A percentile compares a stretch with the other conserved stretches of the same genome.
phyloP scores from a whole-genome alignment of 1,284 basidiomycete genomes.

The Ustilago curta region DNA sequence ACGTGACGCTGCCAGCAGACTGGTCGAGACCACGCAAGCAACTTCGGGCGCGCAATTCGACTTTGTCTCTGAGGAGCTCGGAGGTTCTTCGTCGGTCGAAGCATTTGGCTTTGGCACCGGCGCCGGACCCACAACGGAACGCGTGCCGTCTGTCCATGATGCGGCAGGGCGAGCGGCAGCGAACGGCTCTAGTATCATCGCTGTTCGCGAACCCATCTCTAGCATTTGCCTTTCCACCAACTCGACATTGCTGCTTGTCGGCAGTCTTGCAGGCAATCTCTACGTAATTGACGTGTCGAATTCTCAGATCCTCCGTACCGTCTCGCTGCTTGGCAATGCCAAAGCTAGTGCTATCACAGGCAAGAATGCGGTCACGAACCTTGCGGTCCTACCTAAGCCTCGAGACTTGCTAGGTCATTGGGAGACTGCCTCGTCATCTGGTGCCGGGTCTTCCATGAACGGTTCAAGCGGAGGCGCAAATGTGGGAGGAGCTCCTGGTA shows the following conservation, averaged over 20 bases:
- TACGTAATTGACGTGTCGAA: constrained; percentile 88
- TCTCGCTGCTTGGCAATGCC: constrained; percentile 69
- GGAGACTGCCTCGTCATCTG: constrained; percentile 21
- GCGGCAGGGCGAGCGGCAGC: constrained; percentile 18
- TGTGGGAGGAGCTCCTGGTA: constrained; percentile 16
- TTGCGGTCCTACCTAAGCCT: constrained; percentile 43
- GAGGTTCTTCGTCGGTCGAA: constrained; percentile 29
- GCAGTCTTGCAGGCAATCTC: constrained; percentile 74
- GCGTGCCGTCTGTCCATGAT: constrained; percentile 18
- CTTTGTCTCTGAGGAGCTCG: constrained; percentile 39
- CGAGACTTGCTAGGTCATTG: constrained; percentile 48
- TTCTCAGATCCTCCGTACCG: constrained; percentile 85
- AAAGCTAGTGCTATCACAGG: constrained; percentile 37
- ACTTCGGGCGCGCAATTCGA: constrained; percentile 29
- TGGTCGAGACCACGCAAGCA: constrained; percentile 28
- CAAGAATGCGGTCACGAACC: constrained; percentile 57
- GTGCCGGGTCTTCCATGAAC: constrained; percentile 23
- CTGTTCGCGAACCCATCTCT: constrained; percentile 72
- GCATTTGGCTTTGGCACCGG: constrained; percentile 32
- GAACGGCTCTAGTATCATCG: constrained; percentile 36
- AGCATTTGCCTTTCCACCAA: constrained; percentile 81
- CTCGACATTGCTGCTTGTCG: constrained; percentile 73
- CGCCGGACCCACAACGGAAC: constrained; percentile 25
- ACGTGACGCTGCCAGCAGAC: constrained; percentile 49
- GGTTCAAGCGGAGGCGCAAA: constrained; percentile 18